phyloP scores from a whole-genome alignment of 495 filamentous ascomycete species.

The Penicillium robsamsonii region DNA sequence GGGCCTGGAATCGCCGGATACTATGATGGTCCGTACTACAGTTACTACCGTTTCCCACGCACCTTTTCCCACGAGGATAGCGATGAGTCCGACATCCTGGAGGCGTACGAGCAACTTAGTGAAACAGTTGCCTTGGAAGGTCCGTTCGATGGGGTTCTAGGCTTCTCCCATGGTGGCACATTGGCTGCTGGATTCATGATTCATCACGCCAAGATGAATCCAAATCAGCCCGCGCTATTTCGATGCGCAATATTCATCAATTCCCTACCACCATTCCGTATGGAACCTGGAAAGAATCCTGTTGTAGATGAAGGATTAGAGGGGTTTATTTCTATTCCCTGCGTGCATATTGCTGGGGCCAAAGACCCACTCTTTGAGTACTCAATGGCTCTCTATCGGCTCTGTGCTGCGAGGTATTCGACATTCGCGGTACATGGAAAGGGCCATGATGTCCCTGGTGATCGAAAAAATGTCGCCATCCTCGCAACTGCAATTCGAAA shows the following conservation, averaged over 20 bases:
- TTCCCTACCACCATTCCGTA: conserved; percentile 32
- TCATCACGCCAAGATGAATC: conserved; percentile 30
- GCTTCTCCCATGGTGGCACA: conserved; percentile 40
- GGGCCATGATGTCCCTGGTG: conserved; percentile 36
- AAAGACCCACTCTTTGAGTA: conserved; percentile 28
- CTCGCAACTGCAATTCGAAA: conserved; percentile 30
- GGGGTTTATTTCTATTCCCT: conserved; percentile 28
- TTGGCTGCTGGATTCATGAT: conserved; percentile 34
- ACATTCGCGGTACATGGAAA: conserved; percentile 31
- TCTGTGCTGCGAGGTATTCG: conserved; percentile 24
- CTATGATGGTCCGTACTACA: conserved; percentile 38
- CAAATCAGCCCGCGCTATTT: conserved; percentile 22
- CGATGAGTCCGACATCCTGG: conserved; percentile 26
- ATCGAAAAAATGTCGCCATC: conserved; percentile 27
- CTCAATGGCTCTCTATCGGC: conserved; percentile 29
- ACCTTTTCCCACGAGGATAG: conserved; percentile 21
- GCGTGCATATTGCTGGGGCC: conserved; percentile 30
- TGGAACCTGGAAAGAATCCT: conserved; percentile 24
- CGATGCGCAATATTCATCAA: conserved; percentile 41
- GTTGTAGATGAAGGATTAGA: conserved; percentile 26
- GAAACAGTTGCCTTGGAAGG: conserved; percentile 36
- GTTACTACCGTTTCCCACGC: conserved; percentile 37
- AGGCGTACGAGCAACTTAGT: conserved; percentile 31
- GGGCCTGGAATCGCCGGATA: conserved; percentile 34
- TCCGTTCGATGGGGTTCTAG: conserved; percentile 40